Evolutionary conservation across 495 filamentous ascomycete genomes (phyloP).

Genomic region (Echria macrotheca): DNA sequence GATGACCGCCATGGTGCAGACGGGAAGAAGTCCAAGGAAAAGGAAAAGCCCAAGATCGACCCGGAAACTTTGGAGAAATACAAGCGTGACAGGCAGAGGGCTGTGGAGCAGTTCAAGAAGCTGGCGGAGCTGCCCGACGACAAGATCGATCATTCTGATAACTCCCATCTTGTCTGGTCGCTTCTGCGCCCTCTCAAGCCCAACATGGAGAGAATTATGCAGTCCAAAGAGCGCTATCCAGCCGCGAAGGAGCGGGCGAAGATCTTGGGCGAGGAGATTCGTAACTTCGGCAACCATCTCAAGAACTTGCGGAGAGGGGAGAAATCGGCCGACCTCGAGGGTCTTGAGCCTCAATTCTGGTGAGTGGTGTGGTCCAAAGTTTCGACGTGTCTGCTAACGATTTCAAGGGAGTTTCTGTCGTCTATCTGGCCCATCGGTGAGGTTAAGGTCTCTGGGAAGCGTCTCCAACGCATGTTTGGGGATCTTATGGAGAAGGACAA

Average conservation of each 20-base stretch:
- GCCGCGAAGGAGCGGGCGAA: conserved; percentile 41
- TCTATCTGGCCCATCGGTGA: conserved; percentile 38
- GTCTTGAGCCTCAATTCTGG: conserved; percentile 43
- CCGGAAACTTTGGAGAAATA: conserved; percentile 30
- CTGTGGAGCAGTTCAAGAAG: conserved; percentile 31
- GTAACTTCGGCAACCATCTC: conserved; percentile 41
- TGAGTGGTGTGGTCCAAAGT: conserved; percentile 17
- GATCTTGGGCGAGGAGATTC: conserved; percentile 41
- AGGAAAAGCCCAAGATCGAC: conserved; percentile 30
- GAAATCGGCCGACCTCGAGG: conserved; percentile 31
- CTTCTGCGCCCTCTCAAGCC: conserved; percentile 40
- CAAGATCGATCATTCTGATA: conserved; percentile 29
- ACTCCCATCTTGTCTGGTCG: conserved; percentile 36
- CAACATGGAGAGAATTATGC: conserved; percentile 38
- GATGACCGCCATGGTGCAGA: conserved; percentile 20
- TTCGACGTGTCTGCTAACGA: conserved; percentile 13
- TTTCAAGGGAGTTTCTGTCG: conserved; percentile 31
- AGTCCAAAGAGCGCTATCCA: conserved; percentile 38
- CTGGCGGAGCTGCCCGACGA: conserved; percentile 27
- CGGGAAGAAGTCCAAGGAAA: conserved; percentile 26
- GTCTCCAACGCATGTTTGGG: conserved; percentile 44
- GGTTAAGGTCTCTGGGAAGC: conserved; percentile 31
- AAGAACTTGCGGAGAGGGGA: conserved; percentile 32
- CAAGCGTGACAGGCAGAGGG: conserved; percentile 28
- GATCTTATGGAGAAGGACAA: conserved; percentile 32